A percentile compares a stretch with the other conserved stretches of the same genome.
Conservation (phyloP, 305 asterid species). For the Stenogyne calaminthoides region DNA sequence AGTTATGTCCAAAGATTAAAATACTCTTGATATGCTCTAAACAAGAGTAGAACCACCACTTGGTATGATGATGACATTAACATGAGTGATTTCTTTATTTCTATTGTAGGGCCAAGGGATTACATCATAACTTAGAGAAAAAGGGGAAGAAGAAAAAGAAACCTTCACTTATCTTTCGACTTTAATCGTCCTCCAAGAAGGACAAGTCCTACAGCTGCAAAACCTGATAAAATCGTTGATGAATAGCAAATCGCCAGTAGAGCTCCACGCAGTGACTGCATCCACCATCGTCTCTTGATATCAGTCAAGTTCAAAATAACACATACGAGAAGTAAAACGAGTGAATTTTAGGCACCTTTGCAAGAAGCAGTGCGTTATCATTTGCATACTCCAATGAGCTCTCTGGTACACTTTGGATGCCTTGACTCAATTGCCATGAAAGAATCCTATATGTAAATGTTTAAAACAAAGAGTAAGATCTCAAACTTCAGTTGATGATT, state of each 20-base stretch:
- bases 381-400: constrained; percentile 86
- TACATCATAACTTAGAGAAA: constrained; percentile 1
- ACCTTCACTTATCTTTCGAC: constrained; percentile 55
- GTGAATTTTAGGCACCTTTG: constrained; percentile 55
- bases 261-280: constrained; percentile 84
- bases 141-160: constrained; percentile 6
- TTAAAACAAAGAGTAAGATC: constrained; percentile 6
- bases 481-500: constrained; percentile 15
- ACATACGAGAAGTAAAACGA: not conserved
- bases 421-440: constrained; percentile 76
- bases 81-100: not conserved
- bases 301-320: not conserved
- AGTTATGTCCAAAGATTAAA: not conserved
- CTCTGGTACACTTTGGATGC: constrained; percentile 67
- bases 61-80: too few relatives aligned
- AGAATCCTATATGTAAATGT: constrained; percentile 53
- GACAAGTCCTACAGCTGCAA: constrained; percentile 64
- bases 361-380: constrained; percentile 80
- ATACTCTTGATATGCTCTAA: too few relatives aligned
- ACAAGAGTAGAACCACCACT: too few relatives aligned
- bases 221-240: constrained; percentile 62
- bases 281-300: constrained; percentile 9
- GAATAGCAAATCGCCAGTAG: constrained; percentile 61
- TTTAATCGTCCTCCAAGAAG: constrained; percentile 67
- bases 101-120: not conserved